Conservation (phyloP, 148 eudicot species). For the Rhododendron kiyosumense region DNA sequence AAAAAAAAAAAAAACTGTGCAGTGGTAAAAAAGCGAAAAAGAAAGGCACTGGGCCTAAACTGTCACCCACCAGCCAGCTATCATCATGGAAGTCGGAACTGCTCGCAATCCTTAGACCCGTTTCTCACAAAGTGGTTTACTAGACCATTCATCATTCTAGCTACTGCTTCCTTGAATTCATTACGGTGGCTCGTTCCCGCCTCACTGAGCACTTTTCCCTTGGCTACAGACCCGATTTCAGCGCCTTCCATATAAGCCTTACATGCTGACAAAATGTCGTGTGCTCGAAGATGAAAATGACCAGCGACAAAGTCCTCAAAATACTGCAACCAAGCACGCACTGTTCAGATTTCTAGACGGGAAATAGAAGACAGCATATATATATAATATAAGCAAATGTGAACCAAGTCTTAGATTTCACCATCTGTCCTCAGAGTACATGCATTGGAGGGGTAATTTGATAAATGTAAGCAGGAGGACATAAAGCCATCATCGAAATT, state of each 20-base stretch:
- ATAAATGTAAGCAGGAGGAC: not conserved
- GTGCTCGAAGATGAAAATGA: conserved; percentile 54
- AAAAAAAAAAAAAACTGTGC: not conserved
- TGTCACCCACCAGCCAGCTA: conserved; percentile 3
- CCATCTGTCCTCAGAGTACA: not conserved
- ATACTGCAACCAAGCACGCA: conserved; percentile 43
- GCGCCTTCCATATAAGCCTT: conserved; percentile 65
- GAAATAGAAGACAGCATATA: not conserved
- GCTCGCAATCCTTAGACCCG: conserved; percentile 50
- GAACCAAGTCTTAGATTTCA: not conserved
- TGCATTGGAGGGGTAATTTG: not conserved
- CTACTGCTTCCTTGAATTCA: conserved; percentile 18
- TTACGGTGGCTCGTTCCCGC: not conserved
- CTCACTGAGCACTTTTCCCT: not conserved
- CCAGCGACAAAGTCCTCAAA: conserved; percentile 69
- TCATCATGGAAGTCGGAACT: conserved; percentile 28
- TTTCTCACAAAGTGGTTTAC: conserved; percentile 35
- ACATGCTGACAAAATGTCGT: conserved; percentile 60
- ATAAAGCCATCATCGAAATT: not conserved
- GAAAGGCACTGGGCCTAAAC: not conserved
- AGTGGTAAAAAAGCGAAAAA: not conserved
- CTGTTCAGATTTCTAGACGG: too few relatives aligned
- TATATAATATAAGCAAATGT: not conserved
- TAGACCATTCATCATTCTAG: conserved; percentile 35
- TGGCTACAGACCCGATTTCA: conserved; percentile 35